These are phyloP conservation scores for Cytospora piceicola DNA, from an alignment of 2,329 filamentous ascomycete genomes.

Conservation along the genomic window DNA sequence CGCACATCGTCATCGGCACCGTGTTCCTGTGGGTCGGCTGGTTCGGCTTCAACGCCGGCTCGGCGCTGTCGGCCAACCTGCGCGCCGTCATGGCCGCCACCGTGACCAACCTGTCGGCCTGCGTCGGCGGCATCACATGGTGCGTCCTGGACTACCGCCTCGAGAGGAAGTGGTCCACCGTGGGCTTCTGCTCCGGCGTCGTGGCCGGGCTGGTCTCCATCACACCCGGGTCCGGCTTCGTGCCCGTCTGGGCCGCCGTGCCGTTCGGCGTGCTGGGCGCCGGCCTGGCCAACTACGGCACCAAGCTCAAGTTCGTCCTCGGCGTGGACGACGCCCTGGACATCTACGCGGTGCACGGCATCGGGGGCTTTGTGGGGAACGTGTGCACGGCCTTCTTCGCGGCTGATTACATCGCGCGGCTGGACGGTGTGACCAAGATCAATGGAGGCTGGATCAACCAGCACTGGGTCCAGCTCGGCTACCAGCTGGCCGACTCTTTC, in stretches of 20 bases:
- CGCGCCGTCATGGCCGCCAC: conserved; percentile 85
- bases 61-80: conserved; percentile 78
- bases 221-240: conserved; percentile 80
- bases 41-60: conserved; percentile 94
- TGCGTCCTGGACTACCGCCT: conserved; percentile 86
- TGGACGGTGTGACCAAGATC: conserved; percentile 72
- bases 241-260: conserved; percentile 83
- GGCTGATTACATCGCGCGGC: conserved; percentile 79
- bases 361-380: conserved; percentile 80
- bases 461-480: conserved; percentile 81
- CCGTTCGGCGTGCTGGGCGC: conserved; percentile 79
- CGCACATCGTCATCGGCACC: conserved; percentile 88
- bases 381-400: conserved; percentile 82
- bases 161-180: conserved; percentile 89
- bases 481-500: conserved; percentile 82
- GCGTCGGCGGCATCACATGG: conserved; percentile 85
- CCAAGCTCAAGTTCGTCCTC: conserved; percentile 85
- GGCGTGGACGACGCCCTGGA: conserved; percentile 84
- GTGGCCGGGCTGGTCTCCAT: conserved; percentile 87
- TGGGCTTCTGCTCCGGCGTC: conserved; percentile 90
- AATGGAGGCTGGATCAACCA: conserved; percentile 80
- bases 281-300: conserved; percentile 82
- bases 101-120: conserved; percentile 84
- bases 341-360: conserved; percentile 82
- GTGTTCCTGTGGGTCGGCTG: conserved; percentile 95